Conservation (phyloP, 164 flowering plant genomes). For the Chimonanthus salicifolius region DNA sequence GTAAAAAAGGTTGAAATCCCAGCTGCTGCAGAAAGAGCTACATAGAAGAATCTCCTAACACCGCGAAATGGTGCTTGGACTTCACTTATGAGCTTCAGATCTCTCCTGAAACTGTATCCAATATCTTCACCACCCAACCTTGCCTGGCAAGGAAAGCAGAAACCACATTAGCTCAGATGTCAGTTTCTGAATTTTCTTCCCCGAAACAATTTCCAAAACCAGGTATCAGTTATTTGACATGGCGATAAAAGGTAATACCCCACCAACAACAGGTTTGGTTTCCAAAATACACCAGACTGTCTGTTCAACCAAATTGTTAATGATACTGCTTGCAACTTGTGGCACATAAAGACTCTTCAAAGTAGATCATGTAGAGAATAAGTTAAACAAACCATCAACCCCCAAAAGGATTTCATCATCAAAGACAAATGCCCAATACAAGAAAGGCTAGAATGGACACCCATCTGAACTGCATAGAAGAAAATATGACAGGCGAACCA, state of each 20-base stretch:
- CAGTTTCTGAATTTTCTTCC: not conserved
- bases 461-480: not conserved
- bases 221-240: not conserved
- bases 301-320: too few species aligned
- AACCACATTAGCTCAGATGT: not conserved
- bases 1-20: conserved; percentile 82
- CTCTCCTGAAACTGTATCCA: conserved; percentile 83
- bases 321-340: too few species aligned
- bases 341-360: too few species aligned
- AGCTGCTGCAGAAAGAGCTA: conserved; percentile 90
- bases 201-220: not conserved
- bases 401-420: too few species aligned
- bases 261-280: too few species aligned
- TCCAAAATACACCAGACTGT: too few species aligned
- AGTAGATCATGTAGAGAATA: too few species aligned
- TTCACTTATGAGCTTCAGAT: conserved; percentile 96
- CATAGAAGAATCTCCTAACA: conserved; percentile 80
- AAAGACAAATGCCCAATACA: not conserved
- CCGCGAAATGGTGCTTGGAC: conserved; percentile 99
- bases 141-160: conserved; percentile 46
- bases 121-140: conserved; percentile 91
- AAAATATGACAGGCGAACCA: not conserved
- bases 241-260: too few species aligned
- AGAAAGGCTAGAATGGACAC: not conserved
- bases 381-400: too few species aligned